These are phyloP conservation scores for Lyophyllum decastes DNA, from an alignment of 768 basidiomycete genomes.

Conservation along the genomic window DNA sequence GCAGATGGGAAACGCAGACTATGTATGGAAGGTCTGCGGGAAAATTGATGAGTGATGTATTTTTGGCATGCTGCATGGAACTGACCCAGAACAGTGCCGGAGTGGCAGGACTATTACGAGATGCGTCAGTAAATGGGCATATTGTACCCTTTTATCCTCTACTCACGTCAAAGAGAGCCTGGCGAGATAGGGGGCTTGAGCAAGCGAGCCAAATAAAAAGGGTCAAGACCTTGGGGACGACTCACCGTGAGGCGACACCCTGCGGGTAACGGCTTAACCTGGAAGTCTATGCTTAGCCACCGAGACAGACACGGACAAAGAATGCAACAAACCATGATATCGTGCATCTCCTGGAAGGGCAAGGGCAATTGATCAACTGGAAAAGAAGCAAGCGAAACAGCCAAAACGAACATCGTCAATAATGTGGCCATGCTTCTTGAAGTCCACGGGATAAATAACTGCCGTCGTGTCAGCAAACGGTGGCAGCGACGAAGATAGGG, in stretches of 20 bases:
- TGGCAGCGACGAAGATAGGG: not conserved
- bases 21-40: slow-evolving; percentile 48
- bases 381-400: not conserved
- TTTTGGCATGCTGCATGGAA: not conserved
- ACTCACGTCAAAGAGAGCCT: slow-evolving; percentile 57
- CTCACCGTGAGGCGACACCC: slow-evolving; percentile 57
- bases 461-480: not conserved
- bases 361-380: not conserved
- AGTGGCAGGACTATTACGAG: slow-evolving; percentile 48
- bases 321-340: slow-evolving; percentile 40
- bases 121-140: not conserved
- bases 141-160: not conserved
- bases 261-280: slow-evolving; percentile 46
- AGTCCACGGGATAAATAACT: slow-evolving; percentile 92
- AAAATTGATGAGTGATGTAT: not conserved
- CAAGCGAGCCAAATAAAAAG: not conserved
- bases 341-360: slow-evolving; percentile 43
- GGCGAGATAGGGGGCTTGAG: not conserved
- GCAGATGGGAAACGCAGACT: slow-evolving; percentile 27
- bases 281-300: not conserved
- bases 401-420: slow-evolving; percentile 57
- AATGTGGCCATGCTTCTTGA: slow-evolving; percentile 73
- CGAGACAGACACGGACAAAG: not conserved
- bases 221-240: not conserved
- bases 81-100: slow-evolving; percentile 53